Evolutionary conservation across 306 rosid genomes (phyloP).

Genomic region (Vigna angularis): DNA sequence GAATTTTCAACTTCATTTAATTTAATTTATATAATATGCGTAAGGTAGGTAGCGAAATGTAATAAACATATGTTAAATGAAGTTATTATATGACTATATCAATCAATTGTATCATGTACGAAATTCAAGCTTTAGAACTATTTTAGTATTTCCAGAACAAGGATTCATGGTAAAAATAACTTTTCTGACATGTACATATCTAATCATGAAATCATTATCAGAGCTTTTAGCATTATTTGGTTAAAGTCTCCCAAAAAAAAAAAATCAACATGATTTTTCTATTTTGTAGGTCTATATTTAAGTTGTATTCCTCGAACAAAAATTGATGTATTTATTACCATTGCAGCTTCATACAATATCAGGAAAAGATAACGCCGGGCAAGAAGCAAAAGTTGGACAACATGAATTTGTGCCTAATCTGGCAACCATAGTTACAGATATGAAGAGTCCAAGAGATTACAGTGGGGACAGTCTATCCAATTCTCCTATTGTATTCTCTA

Average conservation of each 20-base stretch:
- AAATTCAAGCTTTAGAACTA: neutral
- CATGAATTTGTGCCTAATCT: slow-evolving; percentile 52
- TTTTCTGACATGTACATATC: neutral
- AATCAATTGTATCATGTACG: neutral
- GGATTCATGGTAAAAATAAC: neutral
- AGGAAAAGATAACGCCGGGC: slow-evolving; percentile 54
- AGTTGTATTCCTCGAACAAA: slow-evolving; percentile 3
- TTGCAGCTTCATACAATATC: slow-evolving; percentile 74
- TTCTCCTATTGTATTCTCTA: slow-evolving; percentile 68
- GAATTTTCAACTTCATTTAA: slow-evolving; percentile 17
- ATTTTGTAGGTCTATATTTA: neutral
- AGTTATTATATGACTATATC: neutral
- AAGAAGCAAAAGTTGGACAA: slow-evolving; percentile 51
- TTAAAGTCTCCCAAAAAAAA: slow-evolving; percentile 2
- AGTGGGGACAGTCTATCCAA: slow-evolving; percentile 55
- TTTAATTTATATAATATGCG: neutral
- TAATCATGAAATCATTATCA: neutral
- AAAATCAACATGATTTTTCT: neutral
- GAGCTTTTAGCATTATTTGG: neutral
- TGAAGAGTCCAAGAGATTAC: slow-evolving; percentile 50
- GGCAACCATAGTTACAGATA: slow-evolving; percentile 52
- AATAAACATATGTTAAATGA: neutral
- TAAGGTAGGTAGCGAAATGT: neutral
- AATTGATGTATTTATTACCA: slow-evolving; percentile 18
- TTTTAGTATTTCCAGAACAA: neutral